Percentiles rank a stretch among this genome's conserved stretches.
Evolutionary conservation across 1,139 yeast species (phyloP).

Genomic region (Saccharomyces pastorianus): DNA sequence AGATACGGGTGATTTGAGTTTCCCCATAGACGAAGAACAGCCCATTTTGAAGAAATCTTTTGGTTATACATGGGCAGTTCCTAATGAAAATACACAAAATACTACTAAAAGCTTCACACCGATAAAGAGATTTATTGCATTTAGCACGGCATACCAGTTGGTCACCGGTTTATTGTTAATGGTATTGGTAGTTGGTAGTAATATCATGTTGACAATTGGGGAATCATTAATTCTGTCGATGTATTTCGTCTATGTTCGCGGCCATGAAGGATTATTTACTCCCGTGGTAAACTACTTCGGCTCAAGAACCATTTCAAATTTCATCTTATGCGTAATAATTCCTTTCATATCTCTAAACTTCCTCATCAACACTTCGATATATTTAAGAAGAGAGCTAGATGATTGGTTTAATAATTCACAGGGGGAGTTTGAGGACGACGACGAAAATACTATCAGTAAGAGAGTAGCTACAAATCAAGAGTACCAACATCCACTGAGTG

Average conservation of each 20-base stretch:
- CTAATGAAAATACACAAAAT: neutral
- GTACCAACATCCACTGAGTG: neutral
- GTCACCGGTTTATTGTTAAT: neutral
- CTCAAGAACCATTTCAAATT: conserved; percentile 15
- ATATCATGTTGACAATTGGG: conserved; percentile 22
- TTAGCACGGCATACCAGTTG: neutral
- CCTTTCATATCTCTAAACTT: conserved; percentile 23
- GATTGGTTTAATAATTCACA: conserved; percentile 4
- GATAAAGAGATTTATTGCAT: neutral
- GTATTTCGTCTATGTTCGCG: conserved; percentile 31
- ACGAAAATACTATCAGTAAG: neutral
- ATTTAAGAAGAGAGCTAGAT: conserved; percentile 1
- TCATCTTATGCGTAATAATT: conserved; percentile 17
- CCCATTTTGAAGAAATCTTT: conserved; percentile 1
- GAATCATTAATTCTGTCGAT: conserved; percentile 28
- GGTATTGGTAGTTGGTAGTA: conserved; percentile 15
- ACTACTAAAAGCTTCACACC: neutral
- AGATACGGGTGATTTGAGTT: neutral
- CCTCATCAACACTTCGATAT: conserved; percentile 15
- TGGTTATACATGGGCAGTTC: conserved; percentile 4
- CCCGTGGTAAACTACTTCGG: conserved; percentile 29
- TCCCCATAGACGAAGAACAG: neutral
- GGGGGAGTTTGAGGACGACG: neutral
- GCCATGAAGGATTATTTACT: conserved; percentile 26
- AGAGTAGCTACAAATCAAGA: neutral